A percentile compares a stretch with the other conserved stretches of the same genome.
These are phyloP conservation scores for Apiotrichum gracile DNA, from an alignment of 1,284 basidiomycete genomes.

Conservation along the genomic window DNA sequence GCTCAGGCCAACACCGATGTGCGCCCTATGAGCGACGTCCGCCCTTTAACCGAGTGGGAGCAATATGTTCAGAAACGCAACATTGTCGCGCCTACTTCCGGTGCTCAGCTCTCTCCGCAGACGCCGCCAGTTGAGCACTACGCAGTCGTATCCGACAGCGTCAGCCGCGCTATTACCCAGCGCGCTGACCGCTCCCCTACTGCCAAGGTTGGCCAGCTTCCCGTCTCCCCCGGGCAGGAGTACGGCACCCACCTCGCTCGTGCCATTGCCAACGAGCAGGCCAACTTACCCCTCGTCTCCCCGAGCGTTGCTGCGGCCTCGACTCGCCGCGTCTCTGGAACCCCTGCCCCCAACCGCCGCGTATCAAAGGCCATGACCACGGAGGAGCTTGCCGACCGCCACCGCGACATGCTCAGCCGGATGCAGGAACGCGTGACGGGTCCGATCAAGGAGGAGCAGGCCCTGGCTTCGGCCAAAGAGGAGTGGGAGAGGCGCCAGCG, in stretches of 20 bases:
- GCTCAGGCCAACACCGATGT: neutral
- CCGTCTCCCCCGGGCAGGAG: conserved; percentile 5
- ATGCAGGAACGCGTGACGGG: conserved; percentile 40
- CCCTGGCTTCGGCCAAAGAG: conserved; percentile 18
- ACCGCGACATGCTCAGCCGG: conserved; percentile 34
- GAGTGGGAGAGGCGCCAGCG: conserved; percentile 6
- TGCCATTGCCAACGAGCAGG: neutral
- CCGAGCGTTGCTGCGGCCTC: neutral
- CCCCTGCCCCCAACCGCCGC: neutral
- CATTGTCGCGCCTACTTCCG: conserved; percentile 27
- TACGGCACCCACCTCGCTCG: conserved; percentile 13
- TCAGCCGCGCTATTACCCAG: conserved; percentile 6
- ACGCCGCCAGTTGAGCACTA: neutral
- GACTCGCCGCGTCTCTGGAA: neutral
- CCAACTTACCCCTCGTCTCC: conserved; percentile 4
- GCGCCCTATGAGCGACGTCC: neutral
- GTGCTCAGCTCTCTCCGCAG: neutral
- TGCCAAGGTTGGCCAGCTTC: neutral
- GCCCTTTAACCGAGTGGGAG: conserved; percentile 34
- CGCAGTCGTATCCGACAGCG: conserved; percentile 9
- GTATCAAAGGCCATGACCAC: conserved; percentile 32
- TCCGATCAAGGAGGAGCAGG: conserved; percentile 32
- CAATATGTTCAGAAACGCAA: conserved; percentile 33
- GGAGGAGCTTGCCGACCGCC: conserved; percentile 43
- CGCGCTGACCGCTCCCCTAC: conserved; percentile 3